phyloP scores from a whole-genome alignment of 192 early-diverging fungal species.

The Gaertneriomyces sp. region DNA sequence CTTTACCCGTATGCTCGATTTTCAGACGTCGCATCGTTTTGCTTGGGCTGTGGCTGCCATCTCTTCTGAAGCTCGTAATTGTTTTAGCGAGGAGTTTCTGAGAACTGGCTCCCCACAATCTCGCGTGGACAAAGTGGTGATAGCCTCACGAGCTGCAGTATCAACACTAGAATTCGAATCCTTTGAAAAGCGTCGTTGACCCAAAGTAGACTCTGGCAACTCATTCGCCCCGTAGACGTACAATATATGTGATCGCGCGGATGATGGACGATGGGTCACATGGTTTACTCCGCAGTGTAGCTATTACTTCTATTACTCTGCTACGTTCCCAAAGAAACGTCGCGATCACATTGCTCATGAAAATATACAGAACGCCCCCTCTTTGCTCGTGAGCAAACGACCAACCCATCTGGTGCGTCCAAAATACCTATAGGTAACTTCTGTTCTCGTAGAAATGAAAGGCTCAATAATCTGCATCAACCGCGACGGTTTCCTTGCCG shows the following conservation, averaged over 20 bases:
- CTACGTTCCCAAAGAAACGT: background rate
- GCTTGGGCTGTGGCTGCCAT: too few relatives aligned
- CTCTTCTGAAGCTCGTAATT: too few relatives aligned
- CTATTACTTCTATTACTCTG: background rate
- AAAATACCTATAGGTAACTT: background rate
- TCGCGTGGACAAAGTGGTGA: background rate
- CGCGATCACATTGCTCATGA: background rate
- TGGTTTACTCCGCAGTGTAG: background rate
- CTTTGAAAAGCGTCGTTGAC: background rate
- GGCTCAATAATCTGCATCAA: background rate
- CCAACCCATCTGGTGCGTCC: background rate
- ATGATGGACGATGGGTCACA: too few relatives aligned
- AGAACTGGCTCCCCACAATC: slow-evolving; percentile 25
- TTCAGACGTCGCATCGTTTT: background rate
- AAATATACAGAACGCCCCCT: slow-evolving; percentile 8
- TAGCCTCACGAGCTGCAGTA: background rate
- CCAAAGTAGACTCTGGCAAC: too few relatives aligned
- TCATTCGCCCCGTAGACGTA: too few relatives aligned
- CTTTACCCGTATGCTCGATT: background rate
- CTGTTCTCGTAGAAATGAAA: background rate
- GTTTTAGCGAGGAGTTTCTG: background rate
- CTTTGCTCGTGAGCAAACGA: background rate
- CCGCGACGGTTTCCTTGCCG: slow-evolving; percentile 22
- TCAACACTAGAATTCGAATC: background rate
- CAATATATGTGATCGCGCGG: too few relatives aligned